Percentiles rank a stretch among this genome's conserved stretches.
Conservation (phyloP, 352 stramenopile species). For the Blastocystis sp. region DNA sequence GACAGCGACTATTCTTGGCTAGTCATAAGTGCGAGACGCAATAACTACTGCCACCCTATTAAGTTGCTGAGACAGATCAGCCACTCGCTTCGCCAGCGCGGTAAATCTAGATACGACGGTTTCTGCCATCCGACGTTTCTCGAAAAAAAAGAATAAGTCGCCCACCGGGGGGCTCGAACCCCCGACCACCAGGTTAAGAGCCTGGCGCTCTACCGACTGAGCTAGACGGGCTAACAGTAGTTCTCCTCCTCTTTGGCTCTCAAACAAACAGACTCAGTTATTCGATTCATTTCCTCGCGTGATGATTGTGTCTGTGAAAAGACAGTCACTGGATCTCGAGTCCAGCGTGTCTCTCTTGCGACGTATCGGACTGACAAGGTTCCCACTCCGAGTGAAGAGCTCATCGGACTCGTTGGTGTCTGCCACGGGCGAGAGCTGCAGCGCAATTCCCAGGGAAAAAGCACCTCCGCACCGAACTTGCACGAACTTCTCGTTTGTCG, state of each 20-base stretch:
- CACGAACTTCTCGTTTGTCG: background rate
- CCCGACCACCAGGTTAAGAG: background rate
- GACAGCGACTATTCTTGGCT: conserved; percentile 75
- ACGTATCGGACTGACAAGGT: background rate
- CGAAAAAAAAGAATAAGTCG: background rate
- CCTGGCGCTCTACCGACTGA: background rate
- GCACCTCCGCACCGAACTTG: background rate
- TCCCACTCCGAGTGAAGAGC: background rate
- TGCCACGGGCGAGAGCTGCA: background rate
- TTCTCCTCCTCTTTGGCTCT: no score
- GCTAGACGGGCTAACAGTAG: background rate
- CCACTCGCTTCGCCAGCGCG: conserved; percentile 26
- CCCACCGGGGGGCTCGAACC: background rate
- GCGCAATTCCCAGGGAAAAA: background rate
- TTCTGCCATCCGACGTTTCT: conserved; percentile 29
- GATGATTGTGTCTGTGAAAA: background rate
- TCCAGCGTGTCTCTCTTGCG: background rate
- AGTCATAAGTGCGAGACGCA: background rate
- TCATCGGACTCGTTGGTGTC: background rate
- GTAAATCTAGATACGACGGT: conserved; percentile 53
- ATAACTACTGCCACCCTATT: background rate
- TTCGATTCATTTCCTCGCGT: background rate
- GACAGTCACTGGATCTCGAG: background rate
- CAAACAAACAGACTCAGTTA: background rate
- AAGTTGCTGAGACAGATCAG: conserved; percentile 35